These are phyloP conservation scores for Penicillium cataractarum DNA, from an alignment of 495 filamentous ascomycete genomes.

Conservation along the genomic window DNA sequence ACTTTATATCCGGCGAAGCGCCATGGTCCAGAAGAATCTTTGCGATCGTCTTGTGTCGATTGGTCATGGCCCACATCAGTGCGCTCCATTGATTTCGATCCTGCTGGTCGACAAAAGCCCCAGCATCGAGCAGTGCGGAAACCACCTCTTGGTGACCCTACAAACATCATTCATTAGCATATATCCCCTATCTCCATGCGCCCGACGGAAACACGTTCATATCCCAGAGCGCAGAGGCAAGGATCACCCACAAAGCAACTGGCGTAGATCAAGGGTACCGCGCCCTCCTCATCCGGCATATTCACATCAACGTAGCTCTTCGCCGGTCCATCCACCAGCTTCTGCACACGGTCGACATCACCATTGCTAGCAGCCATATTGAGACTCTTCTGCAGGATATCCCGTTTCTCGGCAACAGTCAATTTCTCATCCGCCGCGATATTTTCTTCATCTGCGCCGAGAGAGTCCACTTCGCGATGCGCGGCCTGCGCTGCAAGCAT, in stretches of 20 bases:
- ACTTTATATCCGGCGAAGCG: slow-evolving; percentile 93
- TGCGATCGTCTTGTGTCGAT: slow-evolving; percentile 92
- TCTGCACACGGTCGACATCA: slow-evolving; percentile 77
- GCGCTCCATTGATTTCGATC: slow-evolving; percentile 97
- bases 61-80: slow-evolving; percentile 99
- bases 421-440: slow-evolving; percentile 74
- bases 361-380: slow-evolving; percentile 98
- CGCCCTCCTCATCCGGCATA: slow-evolving; percentile 90
- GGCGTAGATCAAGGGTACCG: slow-evolving; percentile 92
- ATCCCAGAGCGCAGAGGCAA: slow-evolving; percentile 6
- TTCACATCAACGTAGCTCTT: slow-evolving; percentile 84
- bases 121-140: slow-evolving; percentile 76
- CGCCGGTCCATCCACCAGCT: slow-evolving; percentile 75
- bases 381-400: slow-evolving; percentile 80
- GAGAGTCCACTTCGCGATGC: slow-evolving; percentile 69
- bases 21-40: slow-evolving; percentile 91
- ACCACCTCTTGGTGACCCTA: slow-evolving; percentile 94
- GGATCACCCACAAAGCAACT: slow-evolving; percentile 87
- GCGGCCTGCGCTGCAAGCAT: slow-evolving; percentile 95
- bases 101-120: slow-evolving; percentile 90
- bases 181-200: not conserved
- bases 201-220: not conserved
- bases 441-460: slow-evolving; percentile 76
- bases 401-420: slow-evolving; percentile 74
- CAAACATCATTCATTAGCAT: slow-evolving; percentile 17